Evolutionary conservation across 176 grass and related monocot species (phyloP).

Genomic region (Hyparrhenia diplandra): DNA sequence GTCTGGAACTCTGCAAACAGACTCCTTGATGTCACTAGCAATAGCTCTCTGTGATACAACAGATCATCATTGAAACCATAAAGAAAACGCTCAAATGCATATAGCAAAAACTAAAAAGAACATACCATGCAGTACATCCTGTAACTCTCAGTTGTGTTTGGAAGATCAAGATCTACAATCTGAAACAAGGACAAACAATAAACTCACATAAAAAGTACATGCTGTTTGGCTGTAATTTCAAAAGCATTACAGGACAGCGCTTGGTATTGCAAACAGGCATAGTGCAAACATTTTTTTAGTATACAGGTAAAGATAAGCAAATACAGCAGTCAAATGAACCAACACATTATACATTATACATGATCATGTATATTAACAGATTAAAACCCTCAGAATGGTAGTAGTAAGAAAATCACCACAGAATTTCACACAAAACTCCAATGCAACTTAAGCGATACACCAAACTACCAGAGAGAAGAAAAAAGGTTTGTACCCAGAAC

Average conservation of each 20-base stretch:
- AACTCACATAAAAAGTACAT: conserved; percentile 9
- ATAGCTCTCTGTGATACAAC: conserved; percentile 71
- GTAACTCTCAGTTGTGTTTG: conserved; percentile 93
- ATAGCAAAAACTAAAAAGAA: conserved; percentile 18
- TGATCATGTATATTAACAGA: background rate
- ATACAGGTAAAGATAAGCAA: background rate
- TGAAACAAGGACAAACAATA: conserved; percentile 45
- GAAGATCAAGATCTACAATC: conserved; percentile 80
- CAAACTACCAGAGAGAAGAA: background rate
- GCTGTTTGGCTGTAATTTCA: background rate
- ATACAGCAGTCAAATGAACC: background rate
- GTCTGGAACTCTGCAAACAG: conserved; percentile 91
- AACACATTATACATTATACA: background rate
- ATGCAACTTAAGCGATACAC: background rate
- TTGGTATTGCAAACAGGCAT: background rate
- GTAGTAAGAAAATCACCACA: conserved; percentile 3
- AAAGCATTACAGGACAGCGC: background rate
- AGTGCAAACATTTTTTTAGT: background rate
- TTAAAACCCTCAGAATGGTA: background rate
- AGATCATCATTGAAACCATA: conserved; percentile 11
- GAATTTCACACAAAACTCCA: background rate
- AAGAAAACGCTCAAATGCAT: conserved; percentile 18
- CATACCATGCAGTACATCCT: conserved; percentile 84
- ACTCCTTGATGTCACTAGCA: conserved; percentile 97
- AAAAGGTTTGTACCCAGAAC: background rate